Percentiles rank a stretch among this genome's conserved stretches.
phyloP scores from a whole-genome alignment of 140 eudicot species.

The Flaveria floridana region DNA sequence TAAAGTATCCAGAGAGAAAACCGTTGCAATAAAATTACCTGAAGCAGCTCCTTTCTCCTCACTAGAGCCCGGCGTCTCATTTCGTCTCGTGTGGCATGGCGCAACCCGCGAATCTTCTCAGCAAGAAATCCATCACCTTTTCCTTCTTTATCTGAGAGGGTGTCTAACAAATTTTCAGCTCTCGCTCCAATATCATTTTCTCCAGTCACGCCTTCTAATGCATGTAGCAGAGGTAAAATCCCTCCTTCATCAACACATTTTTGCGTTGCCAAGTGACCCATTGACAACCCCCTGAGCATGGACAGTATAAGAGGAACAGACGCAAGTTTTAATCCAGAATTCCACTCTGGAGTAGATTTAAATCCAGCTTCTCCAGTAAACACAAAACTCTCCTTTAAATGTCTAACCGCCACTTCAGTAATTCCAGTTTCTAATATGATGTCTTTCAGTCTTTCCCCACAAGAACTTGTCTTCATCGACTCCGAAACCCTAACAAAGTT shows the following conservation, averaged over 20 bases:
- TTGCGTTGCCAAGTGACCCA: conserved; percentile 94
- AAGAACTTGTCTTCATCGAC: conserved; percentile 88
- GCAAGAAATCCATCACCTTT: conserved; percentile 82
- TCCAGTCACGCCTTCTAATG: conserved; percentile 95
- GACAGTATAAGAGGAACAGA: conserved; percentile 94
- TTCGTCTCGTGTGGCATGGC: conserved; percentile 93
- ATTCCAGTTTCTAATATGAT: conserved; percentile 90
- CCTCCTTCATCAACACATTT: conserved; percentile 79
- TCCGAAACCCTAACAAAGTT: conserved; percentile 94
- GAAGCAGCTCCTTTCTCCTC: conserved; percentile 83
- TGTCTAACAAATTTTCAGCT: conserved; percentile 95
- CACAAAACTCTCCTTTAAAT: conserved; percentile 66
- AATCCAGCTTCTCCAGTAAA: conserved; percentile 81
- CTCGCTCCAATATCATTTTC: conserved; percentile 97
- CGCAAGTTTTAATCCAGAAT: conserved; percentile 68
- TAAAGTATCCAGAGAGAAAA: background rate
- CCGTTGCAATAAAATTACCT: conserved; percentile 44
- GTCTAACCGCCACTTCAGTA: conserved; percentile 63
- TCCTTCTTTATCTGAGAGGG: conserved; percentile 87
- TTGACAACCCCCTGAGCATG: conserved; percentile 91
- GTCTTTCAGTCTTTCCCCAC: conserved; percentile 94
- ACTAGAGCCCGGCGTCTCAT: conserved; percentile 87
- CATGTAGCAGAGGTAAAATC: conserved; percentile 85
- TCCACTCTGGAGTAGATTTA: conserved; percentile 73
- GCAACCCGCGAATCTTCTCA: conserved; percentile 60